Evolutionary conservation across 208 protist species (phyloP).

Genomic region (Leishmania tropica): DNA sequence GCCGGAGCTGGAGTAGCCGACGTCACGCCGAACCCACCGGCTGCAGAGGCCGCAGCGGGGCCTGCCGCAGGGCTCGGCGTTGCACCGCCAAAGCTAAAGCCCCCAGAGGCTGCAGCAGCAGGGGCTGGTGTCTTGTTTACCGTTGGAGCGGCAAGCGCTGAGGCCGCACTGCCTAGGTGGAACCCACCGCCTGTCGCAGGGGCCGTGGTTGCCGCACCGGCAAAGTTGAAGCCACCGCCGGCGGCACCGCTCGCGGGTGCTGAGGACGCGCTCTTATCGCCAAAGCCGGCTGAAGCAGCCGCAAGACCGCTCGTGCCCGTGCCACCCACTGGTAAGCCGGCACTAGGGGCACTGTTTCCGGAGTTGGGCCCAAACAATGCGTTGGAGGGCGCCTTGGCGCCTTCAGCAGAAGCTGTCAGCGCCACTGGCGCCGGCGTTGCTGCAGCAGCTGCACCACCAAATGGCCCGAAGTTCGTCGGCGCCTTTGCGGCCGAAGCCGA

Average conservation of each 20-base stretch:
- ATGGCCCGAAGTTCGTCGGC: slow-evolving; percentile 7
- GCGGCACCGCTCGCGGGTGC: neutral
- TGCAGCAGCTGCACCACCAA: slow-evolving; percentile 3
- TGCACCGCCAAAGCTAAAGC: slow-evolving; percentile 21
- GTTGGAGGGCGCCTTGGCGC: neutral
- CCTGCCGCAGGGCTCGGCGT: slow-evolving; percentile 22
- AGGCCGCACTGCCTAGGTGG: slow-evolving; percentile 19
- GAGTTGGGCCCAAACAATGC: neutral
- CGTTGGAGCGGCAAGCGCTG: neutral
- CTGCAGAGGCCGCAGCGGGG: neutral
- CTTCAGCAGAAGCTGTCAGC: neutral
- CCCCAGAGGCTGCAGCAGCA: slow-evolving; percentile 3
- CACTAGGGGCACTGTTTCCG: neutral
- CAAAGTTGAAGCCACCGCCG: slow-evolving; percentile 18
- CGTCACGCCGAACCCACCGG: slow-evolving; percentile 3
- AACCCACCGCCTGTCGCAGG: slow-evolving; percentile 1
- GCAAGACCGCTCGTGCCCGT: neutral
- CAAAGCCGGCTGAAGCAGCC: neutral
- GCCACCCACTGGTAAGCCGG: neutral
- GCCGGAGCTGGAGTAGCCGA: slow-evolving; percentile 6
- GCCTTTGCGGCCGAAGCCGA: slow-evolving; percentile 9
- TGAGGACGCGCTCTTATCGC: neutral
- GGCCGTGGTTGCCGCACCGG: slow-evolving; percentile 6
- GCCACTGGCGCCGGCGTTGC: neutral
- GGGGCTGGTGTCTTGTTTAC: neutral